Evolutionary conservation across 2,329 filamentous ascomycete genomes (phyloP).

Genomic region (Zasmidium cellare): DNA sequence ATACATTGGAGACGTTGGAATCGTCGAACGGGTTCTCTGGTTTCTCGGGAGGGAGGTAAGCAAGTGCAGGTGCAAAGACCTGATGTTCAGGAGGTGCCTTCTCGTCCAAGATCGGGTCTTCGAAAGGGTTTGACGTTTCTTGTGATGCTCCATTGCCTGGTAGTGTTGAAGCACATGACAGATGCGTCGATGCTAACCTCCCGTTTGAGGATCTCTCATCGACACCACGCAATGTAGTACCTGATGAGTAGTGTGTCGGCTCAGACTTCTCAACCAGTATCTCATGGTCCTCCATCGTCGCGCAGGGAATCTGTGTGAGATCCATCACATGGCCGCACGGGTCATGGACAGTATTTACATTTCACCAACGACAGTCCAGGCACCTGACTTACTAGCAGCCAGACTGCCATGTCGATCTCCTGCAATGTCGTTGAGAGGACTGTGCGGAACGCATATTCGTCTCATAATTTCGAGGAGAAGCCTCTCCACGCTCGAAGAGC

Average conservation of each 20-base stretch:
- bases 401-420: too few species aligned
- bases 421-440: too few species aligned
- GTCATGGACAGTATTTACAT: not conserved
- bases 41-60: not conserved
- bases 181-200: not conserved
- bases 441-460: too few species aligned
- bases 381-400: too few species aligned
- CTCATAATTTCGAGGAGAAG: too few species aligned
- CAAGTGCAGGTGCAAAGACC: too few species aligned
- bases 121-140: not conserved
- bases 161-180: not conserved
- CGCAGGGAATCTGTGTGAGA: not conserved
- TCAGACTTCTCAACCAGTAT: not conserved
- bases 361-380: not conserved
- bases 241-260: not conserved
- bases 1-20: not conserved
- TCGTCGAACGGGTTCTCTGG: not conserved
- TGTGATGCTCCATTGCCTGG: not conserved
- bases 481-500: too few species aligned
- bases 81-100: too few species aligned
- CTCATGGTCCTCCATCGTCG: not conserved
- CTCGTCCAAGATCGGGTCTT: not conserved
- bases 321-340: not conserved
- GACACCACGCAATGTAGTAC: not conserved
- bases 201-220: not conserved